Percentiles rank a stretch among this genome's conserved stretches.
Evolutionary conservation across 2,329 filamentous ascomycete genomes (phyloP).

Genomic region (Aureobasidium pullulans): DNA sequence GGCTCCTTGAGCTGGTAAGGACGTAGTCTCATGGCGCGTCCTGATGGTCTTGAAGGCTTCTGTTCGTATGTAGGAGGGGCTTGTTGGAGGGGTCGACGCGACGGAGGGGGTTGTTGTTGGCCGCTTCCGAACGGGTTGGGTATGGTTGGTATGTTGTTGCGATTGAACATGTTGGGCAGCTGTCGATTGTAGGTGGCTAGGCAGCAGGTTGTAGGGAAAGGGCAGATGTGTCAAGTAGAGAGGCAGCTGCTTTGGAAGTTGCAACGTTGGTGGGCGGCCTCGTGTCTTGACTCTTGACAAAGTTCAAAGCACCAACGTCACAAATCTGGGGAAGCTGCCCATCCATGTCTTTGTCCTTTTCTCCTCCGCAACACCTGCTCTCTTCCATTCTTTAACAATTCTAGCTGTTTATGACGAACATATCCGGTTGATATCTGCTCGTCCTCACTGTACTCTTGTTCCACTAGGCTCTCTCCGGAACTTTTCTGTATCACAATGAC

Average conservation of each 20-base stretch:
- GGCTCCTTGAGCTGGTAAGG: slow-evolving; percentile 51
- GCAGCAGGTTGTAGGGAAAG: neutral
- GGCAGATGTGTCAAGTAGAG: neutral
- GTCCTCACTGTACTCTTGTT: too few relatives aligned
- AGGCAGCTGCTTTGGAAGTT: neutral
- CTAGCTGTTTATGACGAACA: too few relatives aligned
- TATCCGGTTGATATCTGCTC: too few relatives aligned
- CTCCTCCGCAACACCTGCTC: neutral
- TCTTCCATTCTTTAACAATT: neutral
- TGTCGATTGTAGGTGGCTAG: neutral
- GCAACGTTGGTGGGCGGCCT: slow-evolving; percentile 2
- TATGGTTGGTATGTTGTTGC: slow-evolving; percentile 42
- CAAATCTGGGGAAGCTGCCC: slow-evolving; percentile 10
- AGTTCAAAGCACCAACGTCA: slow-evolving; percentile 6
- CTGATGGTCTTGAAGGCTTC: slow-evolving; percentile 15
- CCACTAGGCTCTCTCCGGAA: too few relatives aligned
- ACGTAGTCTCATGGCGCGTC: slow-evolving; percentile 33
- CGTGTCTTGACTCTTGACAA: neutral
- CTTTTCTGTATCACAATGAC: too few relatives aligned
- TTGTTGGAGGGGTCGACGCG: slow-evolving; percentile 7
- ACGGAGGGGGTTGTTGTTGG: slow-evolving; percentile 22
- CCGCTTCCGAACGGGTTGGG: slow-evolving; percentile 34
- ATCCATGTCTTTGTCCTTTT: slow-evolving; percentile 7
- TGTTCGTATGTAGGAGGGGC: slow-evolving; percentile 7
- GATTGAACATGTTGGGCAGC: slow-evolving; percentile 46